Percentiles rank a stretch among this genome's conserved stretches.
These are phyloP conservation scores for Neurospora sp. DNA, from an alignment of 495 filamentous ascomycete species.

Conservation along the genomic window DNA sequence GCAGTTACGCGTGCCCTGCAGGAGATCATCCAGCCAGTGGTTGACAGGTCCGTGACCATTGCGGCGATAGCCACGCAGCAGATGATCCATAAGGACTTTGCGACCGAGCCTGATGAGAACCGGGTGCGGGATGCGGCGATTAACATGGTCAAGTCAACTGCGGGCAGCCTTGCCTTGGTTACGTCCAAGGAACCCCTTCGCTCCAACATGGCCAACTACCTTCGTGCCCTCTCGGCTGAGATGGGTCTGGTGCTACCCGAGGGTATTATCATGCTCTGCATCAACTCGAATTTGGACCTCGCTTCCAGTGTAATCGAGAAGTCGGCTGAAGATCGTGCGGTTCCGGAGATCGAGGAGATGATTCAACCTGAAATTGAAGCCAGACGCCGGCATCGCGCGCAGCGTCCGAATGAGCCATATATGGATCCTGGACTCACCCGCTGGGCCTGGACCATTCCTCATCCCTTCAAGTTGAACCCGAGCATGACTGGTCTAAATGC, in stretches of 20 bases:
- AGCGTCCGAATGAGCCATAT: constrained; percentile 70
- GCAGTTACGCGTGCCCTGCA: constrained; percentile 80
- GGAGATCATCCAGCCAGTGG: constrained; percentile 93
- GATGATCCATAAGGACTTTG: constrained; percentile 91
- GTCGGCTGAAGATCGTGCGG: constrained; percentile 82
- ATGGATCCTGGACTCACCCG: constrained; percentile 68
- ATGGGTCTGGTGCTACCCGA: constrained; percentile 66
- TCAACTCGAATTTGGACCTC: constrained; percentile 92
- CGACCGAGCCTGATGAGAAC: constrained; percentile 82
- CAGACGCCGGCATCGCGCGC: constrained; percentile 59
- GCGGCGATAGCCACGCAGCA: constrained; percentile 91
- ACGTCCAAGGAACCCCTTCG: constrained; percentile 95
- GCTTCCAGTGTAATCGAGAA: constrained; percentile 89
- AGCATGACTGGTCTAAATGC: constrained; percentile 59
- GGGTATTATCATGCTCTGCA: constrained; percentile 88
- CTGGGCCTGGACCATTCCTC: constrained; percentile 81
- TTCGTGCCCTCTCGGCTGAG: constrained; percentile 68
- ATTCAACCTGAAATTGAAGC: constrained; percentile 66
- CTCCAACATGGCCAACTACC: constrained; percentile 92
- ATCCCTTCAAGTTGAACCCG: constrained; percentile 73
- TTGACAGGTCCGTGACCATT: constrained; percentile 94
- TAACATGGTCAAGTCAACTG: constrained; percentile 84
- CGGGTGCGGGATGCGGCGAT: constrained; percentile 74
- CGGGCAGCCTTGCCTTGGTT: constrained; percentile 88
- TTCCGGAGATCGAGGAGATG: constrained; percentile 88